phyloP scores from a whole-genome alignment of 805 yeast species.

The Yarrowia hollandica region DNA sequence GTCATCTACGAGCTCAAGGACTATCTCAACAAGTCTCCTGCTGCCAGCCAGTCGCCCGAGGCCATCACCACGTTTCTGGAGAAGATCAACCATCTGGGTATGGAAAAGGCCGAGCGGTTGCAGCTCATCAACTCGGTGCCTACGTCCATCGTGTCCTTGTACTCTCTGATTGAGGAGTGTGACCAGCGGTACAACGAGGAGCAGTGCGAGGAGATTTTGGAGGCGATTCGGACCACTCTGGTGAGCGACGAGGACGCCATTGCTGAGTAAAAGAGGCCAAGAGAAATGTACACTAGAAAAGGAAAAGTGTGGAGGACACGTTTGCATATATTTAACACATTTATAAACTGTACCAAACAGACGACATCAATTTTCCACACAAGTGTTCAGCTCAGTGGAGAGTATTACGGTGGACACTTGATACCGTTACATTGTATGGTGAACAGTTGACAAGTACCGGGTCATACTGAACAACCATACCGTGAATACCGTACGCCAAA shows the following conservation, averaged over 20 bases:
- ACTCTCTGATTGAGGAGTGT: constrained; percentile 85
- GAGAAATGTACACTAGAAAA: background rate
- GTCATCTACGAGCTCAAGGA: constrained; percentile 43
- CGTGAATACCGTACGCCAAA: no score
- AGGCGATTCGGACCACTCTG: constrained; percentile 38
- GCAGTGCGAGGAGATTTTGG: constrained; percentile 59
- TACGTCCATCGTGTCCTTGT: constrained; percentile 71
- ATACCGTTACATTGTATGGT: no score
- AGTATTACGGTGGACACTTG: no score
- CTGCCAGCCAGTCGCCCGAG: constrained; percentile 43
- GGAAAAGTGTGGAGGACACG: constrained; percentile 5
- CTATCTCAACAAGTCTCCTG: constrained; percentile 45
- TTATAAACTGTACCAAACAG: no score
- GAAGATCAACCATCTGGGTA: constrained; percentile 47
- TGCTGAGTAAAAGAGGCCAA: background rate
- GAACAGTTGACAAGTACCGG: no score
- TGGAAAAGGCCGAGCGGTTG: constrained; percentile 79
- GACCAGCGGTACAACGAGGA: constrained; percentile 79
- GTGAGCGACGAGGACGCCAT: constrained; percentile 9
- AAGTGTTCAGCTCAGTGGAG: no score
- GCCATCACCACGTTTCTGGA: constrained; percentile 46
- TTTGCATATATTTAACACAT: constrained; percentile 5
- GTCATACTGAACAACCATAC: no score
- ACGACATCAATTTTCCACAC: no score
- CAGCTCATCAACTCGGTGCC: constrained; percentile 85